A percentile compares a stretch with the other conserved stretches of the same genome.
phyloP scores from a whole-genome alignment of 2,329 filamentous ascomycete species.

The Pseudogymnoascus pannorum region DNA sequence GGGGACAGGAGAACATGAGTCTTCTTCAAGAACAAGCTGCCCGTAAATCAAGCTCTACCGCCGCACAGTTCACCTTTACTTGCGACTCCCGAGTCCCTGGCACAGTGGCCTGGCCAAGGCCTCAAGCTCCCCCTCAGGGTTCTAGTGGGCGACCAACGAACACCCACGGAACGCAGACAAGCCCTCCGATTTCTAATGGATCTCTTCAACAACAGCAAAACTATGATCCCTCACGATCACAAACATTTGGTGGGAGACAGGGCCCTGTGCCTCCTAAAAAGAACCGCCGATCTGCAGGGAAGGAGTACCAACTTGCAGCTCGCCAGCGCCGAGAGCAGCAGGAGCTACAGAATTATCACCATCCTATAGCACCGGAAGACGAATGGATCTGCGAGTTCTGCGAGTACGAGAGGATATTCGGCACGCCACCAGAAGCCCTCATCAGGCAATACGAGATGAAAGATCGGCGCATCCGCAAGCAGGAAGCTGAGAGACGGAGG shows the following conservation, averaged over 20 bases:
- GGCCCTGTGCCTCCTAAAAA: slow-evolving; percentile 41
- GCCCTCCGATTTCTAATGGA: slow-evolving; percentile 17
- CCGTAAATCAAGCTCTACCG: slow-evolving; percentile 57
- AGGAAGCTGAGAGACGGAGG: slow-evolving; percentile 77
- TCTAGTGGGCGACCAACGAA: slow-evolving; percentile 20
- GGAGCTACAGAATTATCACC: slow-evolving; percentile 66
- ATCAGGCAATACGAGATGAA: slow-evolving; percentile 93
- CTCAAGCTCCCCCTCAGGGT: slow-evolving; percentile 20
- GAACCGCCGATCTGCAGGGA: slow-evolving; percentile 59
- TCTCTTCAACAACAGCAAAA: background rate
- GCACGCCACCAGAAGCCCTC: slow-evolving; percentile 72
- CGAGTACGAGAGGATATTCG: slow-evolving; percentile 94
- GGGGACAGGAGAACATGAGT: slow-evolving; percentile 71
- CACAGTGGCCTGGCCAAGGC: slow-evolving; percentile 66
- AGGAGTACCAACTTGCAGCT: slow-evolving; percentile 68
- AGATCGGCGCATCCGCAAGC: slow-evolving; percentile 74
- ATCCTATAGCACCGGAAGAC: slow-evolving; percentile 63
- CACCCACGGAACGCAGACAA: slow-evolving; percentile 29
- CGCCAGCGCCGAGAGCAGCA: slow-evolving; percentile 71
- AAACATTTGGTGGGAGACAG: background rate
- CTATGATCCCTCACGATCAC: slow-evolving; percentile 14
- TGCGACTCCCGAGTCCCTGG: slow-evolving; percentile 85
- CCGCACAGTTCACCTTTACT: slow-evolving; percentile 92
- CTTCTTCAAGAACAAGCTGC: slow-evolving; percentile 63
- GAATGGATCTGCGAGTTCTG: slow-evolving; percentile 98